Percentiles rank a stretch among this genome's conserved stretches.
These are phyloP conservation scores for Gracilaria gracilis DNA, from an alignment of 23 red algal species.

Conservation along the genomic window DNA sequence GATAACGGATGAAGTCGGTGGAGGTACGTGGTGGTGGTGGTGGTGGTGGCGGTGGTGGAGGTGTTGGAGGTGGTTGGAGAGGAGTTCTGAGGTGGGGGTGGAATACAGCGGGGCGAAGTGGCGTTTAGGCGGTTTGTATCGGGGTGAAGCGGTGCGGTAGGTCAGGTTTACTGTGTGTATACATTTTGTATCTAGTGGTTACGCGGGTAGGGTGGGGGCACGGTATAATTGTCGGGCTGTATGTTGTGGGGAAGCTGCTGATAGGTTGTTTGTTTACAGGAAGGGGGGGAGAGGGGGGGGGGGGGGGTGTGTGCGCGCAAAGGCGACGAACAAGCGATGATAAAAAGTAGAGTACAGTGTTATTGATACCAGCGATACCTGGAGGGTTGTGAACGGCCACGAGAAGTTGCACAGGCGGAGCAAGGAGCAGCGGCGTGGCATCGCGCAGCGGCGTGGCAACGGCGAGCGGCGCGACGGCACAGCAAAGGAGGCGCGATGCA, in stretches of 20 bases:
- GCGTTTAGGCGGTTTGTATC: not conserved
- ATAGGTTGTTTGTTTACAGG: not conserved
- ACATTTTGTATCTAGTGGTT: not conserved
- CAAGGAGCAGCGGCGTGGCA: not conserved
- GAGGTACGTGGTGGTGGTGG: not conserved
- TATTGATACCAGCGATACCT: not conserved
- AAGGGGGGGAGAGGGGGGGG: not conserved
- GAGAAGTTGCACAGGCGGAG: no score
- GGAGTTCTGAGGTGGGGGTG: not conserved
- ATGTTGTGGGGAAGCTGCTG: not conserved
- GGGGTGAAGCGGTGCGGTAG: conserved; percentile 11
- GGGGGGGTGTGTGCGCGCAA: no score
- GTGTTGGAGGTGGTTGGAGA: not conserved
- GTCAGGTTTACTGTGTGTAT: not conserved
- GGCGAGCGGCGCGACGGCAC: not conserved
- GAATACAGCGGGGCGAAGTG: not conserved
- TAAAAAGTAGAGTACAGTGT: not conserved
- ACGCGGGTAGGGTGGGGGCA: no score
- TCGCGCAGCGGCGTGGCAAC: not conserved
- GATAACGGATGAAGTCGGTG: not conserved
- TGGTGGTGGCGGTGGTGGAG: not conserved
- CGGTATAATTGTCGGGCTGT: not conserved
- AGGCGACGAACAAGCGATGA: no score
- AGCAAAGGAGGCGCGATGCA: not conserved
- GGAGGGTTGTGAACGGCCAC: not conserved